Percentiles rank a stretch among this genome's conserved stretches.
Evolutionary conservation across 441 rosid genomes (phyloP).

Genomic region (California macrophylla): DNA sequence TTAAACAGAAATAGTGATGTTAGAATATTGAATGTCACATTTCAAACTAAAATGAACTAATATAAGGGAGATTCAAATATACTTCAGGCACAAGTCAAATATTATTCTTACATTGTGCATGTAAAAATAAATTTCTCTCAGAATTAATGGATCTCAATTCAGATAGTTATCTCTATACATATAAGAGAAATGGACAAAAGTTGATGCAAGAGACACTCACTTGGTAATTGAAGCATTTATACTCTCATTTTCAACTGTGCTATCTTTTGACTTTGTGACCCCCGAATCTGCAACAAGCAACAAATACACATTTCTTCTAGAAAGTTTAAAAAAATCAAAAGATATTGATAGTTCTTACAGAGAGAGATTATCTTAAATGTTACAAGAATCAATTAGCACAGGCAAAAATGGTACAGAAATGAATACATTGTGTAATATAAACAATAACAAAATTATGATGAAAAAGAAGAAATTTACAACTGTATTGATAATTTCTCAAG

Average conservation of each 20-base stretch:
- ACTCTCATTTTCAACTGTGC: neutral
- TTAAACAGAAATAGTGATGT: no score
- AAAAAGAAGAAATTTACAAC: neutral
- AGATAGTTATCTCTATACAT: neutral
- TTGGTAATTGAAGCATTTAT: neutral
- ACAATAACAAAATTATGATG: no score
- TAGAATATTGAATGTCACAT: no score
- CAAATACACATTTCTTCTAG: neutral
- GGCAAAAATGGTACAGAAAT: neutral
- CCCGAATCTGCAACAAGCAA: constrained; percentile 8
- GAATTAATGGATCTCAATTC: neutral
- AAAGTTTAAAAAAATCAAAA: no score
- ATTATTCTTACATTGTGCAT: no score
- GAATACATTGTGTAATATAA: neutral
- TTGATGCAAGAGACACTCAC: neutral
- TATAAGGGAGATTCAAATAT: neutral
- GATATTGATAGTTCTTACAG: no score
- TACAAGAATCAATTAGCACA: neutral
- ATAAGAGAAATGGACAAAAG: neutral
- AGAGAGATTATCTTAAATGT: neutral
- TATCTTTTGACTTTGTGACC: neutral
- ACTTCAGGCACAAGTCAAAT: neutral
- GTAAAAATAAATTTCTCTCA: neutral
- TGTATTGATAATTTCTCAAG: neutral
- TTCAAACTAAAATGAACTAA: neutral